These are phyloP conservation scores for Exserohilum rostratum DNA, from an alignment of 2,329 filamentous ascomycete genomes.

Conservation along the genomic window DNA sequence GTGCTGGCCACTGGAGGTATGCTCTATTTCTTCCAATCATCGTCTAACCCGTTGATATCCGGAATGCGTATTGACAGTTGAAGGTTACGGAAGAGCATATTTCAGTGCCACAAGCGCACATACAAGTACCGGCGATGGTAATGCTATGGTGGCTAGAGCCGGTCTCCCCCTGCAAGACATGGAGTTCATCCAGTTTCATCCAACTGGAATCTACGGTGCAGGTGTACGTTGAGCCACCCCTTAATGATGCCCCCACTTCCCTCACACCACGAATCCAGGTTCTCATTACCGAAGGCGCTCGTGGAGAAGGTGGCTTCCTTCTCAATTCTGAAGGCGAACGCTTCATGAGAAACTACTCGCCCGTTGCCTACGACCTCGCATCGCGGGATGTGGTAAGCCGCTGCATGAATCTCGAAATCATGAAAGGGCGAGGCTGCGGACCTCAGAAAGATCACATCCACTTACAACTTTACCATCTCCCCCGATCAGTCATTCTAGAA, in stretches of 20 bases:
- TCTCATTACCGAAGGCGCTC: slow-evolving; percentile 58
- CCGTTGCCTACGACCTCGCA: slow-evolving; percentile 58
- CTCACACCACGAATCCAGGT: slow-evolving; percentile 21
- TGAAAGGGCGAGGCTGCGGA: slow-evolving; percentile 55
- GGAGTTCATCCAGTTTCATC: slow-evolving; percentile 60
- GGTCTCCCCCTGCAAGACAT: slow-evolving; percentile 58
- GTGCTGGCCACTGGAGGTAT: slow-evolving; percentile 55
- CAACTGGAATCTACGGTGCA: slow-evolving; percentile 58
- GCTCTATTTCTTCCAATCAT: slow-evolving; percentile 1
- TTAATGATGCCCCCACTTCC: neutral
- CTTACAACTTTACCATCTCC: slow-evolving; percentile 56
- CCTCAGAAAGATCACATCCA: slow-evolving; percentile 56
- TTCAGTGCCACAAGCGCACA: slow-evolving; percentile 58
- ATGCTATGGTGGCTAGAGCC: slow-evolving; percentile 57
- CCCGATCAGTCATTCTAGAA: slow-evolving; percentile 55
- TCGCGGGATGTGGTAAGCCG: slow-evolving; percentile 56
- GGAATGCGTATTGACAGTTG: slow-evolving; percentile 6
- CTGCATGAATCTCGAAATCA: slow-evolving; percentile 58
- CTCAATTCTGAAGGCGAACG: slow-evolving; percentile 57
- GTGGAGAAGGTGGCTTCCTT: slow-evolving; percentile 58
- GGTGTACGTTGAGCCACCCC: slow-evolving; percentile 40
- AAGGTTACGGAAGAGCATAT: slow-evolving; percentile 57
- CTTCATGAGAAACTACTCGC: slow-evolving; percentile 60
- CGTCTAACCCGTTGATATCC: no score
- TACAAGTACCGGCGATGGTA: slow-evolving; percentile 58